Conservation (phyloP, 345 rosid genomes). For the Salix udensis region DNA sequence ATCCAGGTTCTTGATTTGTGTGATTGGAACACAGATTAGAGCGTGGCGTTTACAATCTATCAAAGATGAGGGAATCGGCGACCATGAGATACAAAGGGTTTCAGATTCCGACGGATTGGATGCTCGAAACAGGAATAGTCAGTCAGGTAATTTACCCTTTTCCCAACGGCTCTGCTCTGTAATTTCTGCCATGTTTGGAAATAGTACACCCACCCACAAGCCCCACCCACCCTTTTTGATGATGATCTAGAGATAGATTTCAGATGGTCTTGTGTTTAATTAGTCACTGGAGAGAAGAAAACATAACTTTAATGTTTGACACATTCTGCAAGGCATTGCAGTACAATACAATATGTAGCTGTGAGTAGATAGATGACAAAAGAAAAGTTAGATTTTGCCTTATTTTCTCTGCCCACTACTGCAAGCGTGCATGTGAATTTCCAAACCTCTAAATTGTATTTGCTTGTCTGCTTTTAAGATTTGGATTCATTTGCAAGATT, state of each 20-base stretch:
- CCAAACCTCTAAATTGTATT: slow-evolving; percentile 22
- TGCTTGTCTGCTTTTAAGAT: slow-evolving; percentile 44
- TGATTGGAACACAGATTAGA: slow-evolving; percentile 60
- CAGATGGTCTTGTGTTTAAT: slow-evolving; percentile 15
- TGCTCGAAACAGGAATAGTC: slow-evolving; percentile 85
- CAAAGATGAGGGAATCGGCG: slow-evolving; percentile 88
- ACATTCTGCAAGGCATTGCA: slow-evolving; percentile 13
- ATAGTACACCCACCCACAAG: too few relatives aligned
- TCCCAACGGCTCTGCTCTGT: not conserved
- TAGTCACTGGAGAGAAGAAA: slow-evolving; percentile 10
- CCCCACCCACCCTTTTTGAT: not conserved
- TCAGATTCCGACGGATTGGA: slow-evolving; percentile 85
- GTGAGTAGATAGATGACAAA: slow-evolving; percentile 29
- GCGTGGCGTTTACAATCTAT: slow-evolving; percentile 84
- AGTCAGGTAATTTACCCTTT: slow-evolving; percentile 55
- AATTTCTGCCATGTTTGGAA: not conserved
- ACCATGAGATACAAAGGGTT: slow-evolving; percentile 56
- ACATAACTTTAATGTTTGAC: slow-evolving; percentile 16
- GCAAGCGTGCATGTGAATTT: slow-evolving; percentile 51
- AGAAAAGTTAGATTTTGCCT: slow-evolving; percentile 12
- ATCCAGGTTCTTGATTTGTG: not conserved
- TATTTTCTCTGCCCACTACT: slow-evolving; percentile 35
- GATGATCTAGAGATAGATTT: not conserved
- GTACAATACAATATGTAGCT: not conserved
- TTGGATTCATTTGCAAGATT: slow-evolving; percentile 22